Evolutionary conservation across 2,329 filamentous ascomycete species (phyloP).

Genomic region (Talaromyces verruculosus): DNA sequence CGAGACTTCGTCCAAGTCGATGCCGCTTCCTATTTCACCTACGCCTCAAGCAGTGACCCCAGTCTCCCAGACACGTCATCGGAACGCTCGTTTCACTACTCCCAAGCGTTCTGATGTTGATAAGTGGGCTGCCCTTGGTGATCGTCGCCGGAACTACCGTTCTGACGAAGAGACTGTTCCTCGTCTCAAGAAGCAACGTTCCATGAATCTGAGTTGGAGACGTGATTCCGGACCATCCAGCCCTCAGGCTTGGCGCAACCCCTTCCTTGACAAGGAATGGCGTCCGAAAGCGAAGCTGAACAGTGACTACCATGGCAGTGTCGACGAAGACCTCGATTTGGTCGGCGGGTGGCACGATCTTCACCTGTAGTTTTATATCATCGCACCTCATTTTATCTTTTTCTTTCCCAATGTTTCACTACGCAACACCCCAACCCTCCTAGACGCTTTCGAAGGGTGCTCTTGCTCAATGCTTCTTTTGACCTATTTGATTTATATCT

Average conservation of each 20-base stretch:
- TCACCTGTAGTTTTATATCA: constrained; percentile 55
- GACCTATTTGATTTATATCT: constrained; percentile 18
- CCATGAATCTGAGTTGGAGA: constrained; percentile 43
- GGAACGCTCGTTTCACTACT: constrained; percentile 61
- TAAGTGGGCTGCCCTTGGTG: constrained; percentile 87
- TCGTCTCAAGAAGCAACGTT: constrained; percentile 48
- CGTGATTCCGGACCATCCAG: constrained; percentile 41
- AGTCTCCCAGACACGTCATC: constrained; percentile 29
- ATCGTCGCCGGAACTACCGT: constrained; percentile 71
- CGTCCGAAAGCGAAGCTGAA: constrained; percentile 41
- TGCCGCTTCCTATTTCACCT: constrained; percentile 66
- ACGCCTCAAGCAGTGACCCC: constrained; percentile 66
- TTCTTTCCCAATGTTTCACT: constrained; percentile 13
- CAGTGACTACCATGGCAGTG: constrained; percentile 52
- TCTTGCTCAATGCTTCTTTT: constrained; percentile 16
- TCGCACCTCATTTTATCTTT: constrained; percentile 21
- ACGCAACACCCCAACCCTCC: constrained; percentile 19
- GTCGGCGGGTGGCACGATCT: constrained; percentile 85
- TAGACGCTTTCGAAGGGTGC: constrained; percentile 13
- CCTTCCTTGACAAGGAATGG: constrained; percentile 48
- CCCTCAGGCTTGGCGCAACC: constrained; percentile 40
- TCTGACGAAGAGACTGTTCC: constrained; percentile 52
- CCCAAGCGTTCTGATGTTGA: constrained; percentile 59
- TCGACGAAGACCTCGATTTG: constrained; percentile 80
- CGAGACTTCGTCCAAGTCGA: constrained; percentile 36